Conservation (phyloP, 768 basidiomycete genomes). For the Sistotremastrum suecicum region DNA sequence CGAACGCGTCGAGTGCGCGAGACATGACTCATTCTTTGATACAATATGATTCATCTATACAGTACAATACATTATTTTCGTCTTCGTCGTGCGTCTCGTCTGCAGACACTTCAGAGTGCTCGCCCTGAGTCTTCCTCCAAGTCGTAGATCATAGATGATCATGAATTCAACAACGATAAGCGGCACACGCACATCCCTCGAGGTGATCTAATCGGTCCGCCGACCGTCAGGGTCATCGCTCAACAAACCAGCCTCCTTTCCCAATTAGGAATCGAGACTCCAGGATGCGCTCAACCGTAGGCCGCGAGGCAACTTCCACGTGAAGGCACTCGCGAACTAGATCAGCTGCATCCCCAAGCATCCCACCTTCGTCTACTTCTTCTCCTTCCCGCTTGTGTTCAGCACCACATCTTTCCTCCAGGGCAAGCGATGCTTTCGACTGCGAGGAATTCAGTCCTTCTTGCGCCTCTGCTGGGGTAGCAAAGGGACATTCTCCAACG, state of each 20-base stretch:
- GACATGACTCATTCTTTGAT: no score
- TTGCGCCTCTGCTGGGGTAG: slow-evolving; percentile 82
- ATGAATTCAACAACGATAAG: neutral
- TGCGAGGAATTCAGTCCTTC: slow-evolving; percentile 68
- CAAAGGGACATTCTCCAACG: slow-evolving; percentile 84
- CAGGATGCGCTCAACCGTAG: slow-evolving; percentile 74
- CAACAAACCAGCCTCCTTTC: slow-evolving; percentile 48
- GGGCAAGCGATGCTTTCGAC: slow-evolving; percentile 56
- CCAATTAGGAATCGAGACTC: slow-evolving; percentile 73
- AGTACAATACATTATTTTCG: no score
- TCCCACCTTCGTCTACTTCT: slow-evolving; percentile 73
- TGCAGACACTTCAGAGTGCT: no score
- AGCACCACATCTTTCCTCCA: slow-evolving; percentile 71
- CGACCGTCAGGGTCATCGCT: slow-evolving; percentile 4
- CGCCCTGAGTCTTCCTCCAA: no score
- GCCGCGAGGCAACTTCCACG: slow-evolving; percentile 63
- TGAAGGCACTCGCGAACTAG: slow-evolving; percentile 77
- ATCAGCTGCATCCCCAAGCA: slow-evolving; percentile 70
- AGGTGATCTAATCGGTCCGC: slow-evolving; percentile 2
- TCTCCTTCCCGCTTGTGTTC: slow-evolving; percentile 59
- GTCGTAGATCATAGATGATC: neutral
- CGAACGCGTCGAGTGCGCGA: no score
- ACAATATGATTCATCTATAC: no score
- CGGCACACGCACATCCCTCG: neutral
- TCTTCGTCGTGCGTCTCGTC: no score